Evolutionary conservation across 2,329 filamentous ascomycete species (phyloP).

Genomic region (Sporothrix pallida): DNA sequence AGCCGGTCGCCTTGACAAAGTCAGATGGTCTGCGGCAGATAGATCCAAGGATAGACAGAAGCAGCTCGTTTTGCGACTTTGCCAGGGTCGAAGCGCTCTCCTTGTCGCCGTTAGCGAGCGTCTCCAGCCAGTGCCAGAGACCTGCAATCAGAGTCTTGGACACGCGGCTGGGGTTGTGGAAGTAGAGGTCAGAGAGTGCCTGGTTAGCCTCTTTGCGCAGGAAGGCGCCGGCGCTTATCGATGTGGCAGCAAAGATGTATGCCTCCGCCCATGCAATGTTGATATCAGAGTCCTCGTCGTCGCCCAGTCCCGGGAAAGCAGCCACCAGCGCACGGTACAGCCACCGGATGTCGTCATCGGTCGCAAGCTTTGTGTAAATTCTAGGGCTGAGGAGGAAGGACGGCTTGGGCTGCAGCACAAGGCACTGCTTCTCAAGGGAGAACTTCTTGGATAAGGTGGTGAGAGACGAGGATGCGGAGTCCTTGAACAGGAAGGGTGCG

Average conservation of each 20-base stretch:
- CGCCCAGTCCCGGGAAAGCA: slow-evolving; percentile 60
- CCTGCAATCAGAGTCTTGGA: slow-evolving; percentile 70
- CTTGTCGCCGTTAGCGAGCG: slow-evolving; percentile 73
- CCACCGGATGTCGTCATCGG: slow-evolving; percentile 80
- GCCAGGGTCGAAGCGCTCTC: slow-evolving; percentile 72
- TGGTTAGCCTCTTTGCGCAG: slow-evolving; percentile 68
- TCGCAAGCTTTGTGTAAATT: slow-evolving; percentile 79
- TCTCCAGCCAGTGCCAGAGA: slow-evolving; percentile 79
- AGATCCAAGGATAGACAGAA: slow-evolving; percentile 66
- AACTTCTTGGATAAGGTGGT: slow-evolving; percentile 63
- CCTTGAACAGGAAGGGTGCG: slow-evolving; percentile 59
- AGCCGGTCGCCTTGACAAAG: slow-evolving; percentile 49
- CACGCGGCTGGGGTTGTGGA: slow-evolving; percentile 61
- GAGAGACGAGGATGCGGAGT: slow-evolving; percentile 58
- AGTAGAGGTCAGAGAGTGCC: slow-evolving; percentile 69
- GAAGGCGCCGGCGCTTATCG: slow-evolving; percentile 63
- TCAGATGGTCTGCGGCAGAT: slow-evolving; percentile 67
- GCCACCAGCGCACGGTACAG: slow-evolving; percentile 71
- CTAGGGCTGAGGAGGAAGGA: slow-evolving; percentile 86
- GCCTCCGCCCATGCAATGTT: slow-evolving; percentile 80
- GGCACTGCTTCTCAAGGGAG: slow-evolving; percentile 66
- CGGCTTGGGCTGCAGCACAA: slow-evolving; percentile 76
- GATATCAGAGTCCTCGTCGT: slow-evolving; percentile 55
- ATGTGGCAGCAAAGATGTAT: slow-evolving; percentile 78
- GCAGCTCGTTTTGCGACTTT: slow-evolving; percentile 67